Conservation (phyloP, 139 green algal genomes). For the Chlamydomonas applanata region DNA sequence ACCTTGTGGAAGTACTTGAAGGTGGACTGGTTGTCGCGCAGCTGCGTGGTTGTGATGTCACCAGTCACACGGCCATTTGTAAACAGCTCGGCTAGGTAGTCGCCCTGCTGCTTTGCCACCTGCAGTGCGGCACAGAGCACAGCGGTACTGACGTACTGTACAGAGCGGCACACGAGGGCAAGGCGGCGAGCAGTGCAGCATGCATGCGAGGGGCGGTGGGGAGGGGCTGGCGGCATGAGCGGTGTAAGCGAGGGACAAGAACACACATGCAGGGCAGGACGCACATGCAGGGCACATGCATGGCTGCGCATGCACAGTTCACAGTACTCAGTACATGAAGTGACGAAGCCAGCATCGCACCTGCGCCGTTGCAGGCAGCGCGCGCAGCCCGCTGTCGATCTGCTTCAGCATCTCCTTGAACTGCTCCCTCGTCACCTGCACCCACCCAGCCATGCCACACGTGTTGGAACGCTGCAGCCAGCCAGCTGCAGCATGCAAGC, state of each 20-base stretch:
- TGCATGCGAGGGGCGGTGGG: no score
- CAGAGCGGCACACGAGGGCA: not conserved
- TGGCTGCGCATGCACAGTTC: not conserved
- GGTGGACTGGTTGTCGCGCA: not conserved
- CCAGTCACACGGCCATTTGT: slow-evolving; percentile 16
- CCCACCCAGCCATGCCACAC: not conserved
- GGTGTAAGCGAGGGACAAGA: no score
- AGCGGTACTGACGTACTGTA: no score
- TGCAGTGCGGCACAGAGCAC: no score
- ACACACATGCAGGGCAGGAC: not conserved
- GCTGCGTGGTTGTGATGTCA: not conserved
- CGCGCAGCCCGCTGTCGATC: slow-evolving; percentile 69
- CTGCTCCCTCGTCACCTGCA: slow-evolving; percentile 56
- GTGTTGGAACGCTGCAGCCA: slow-evolving; percentile 22
- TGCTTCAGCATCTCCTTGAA: slow-evolving; percentile 72
- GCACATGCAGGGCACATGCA: not conserved
- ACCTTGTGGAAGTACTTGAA: slow-evolving; percentile 14
- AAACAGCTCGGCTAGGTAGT: slow-evolving; percentile 69
- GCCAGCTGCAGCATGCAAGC: no score
- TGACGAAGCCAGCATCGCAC: no score
- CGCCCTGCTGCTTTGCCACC: slow-evolving; percentile 69
- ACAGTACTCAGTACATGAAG: not conserved
- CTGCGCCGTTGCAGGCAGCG: slow-evolving; percentile 81
- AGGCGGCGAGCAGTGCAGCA: not conserved
- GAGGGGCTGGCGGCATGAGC: no score